Evolutionary conservation across 208 protist species (phyloP), one percentile per base, ranked within the genome.

Genomic region (Novymonas esmeraldas): DNA sequence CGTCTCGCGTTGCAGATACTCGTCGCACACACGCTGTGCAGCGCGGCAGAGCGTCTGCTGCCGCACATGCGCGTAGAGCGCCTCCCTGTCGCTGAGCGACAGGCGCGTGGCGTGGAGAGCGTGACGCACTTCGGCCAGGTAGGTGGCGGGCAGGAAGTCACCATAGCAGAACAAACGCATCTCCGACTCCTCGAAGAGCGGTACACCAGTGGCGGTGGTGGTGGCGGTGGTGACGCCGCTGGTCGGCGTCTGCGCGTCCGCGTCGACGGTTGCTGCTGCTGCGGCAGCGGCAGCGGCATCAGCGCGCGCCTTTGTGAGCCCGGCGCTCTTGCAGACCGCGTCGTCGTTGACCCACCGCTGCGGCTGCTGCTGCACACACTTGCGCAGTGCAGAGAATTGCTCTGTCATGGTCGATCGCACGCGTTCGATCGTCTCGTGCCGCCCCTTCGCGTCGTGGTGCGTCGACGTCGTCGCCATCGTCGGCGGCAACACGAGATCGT

Each of bases 151-250:
- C 0, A 94, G 58, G 22, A 90, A 76, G 56, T 94, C 85, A 46
- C 70, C 71, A 76, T 90, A 94, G 13, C 60, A 55, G 42, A 90
- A 84, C 0, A 92, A 29, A 48, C 67, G 72, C 22, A 91, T n/a
- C 34, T 88, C 83, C 0, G 45, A 63, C 11, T 28, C 38, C 2
- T 39, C 57, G 49, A 85, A 94, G 2, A 94, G 63, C 10, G 76
- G 70, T 10, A 20, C n/a, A n/a, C n/a, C n/a, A n/a, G n/a, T n/a
- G n/a, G n/a, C n/a, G n/a, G n/a, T n/a, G n/a, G n/a, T n/a, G n/a
- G n/a, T n/a, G n/a, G n/a, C n/a, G n/a, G n/a, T n/a, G n/a, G n/a
- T n/a, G n/a, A n/a, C n/a, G n/a, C n/a, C n/a, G n/a, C n/a, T n/a
- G n/a, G n/a, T n/a, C n/a, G n/a, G n/a, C n/a, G n/a, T n/a, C n/a